Evolutionary conservation across 352 stramenopile species (phyloP).

Genomic region (Peronosclerospora sorghi): DNA sequence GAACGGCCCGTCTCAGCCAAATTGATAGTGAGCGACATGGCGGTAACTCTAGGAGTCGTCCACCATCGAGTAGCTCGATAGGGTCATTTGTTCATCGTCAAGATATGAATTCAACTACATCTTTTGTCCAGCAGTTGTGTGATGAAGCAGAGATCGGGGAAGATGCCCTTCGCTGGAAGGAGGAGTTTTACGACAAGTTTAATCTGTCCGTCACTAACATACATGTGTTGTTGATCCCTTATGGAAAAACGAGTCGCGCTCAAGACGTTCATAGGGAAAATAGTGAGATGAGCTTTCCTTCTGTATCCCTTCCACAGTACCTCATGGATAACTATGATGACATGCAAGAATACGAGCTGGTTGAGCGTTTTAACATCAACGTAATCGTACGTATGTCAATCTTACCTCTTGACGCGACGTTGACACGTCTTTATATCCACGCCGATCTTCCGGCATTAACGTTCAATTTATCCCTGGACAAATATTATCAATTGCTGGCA

Average conservation of each 20-base stretch:
- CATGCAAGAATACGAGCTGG: slow-evolving; percentile 60
- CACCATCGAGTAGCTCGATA: slow-evolving; percentile 17
- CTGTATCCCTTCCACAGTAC: slow-evolving; percentile 33
- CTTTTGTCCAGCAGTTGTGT: slow-evolving; percentile 78
- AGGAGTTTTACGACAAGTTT: slow-evolving; percentile 88
- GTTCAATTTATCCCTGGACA: slow-evolving; percentile 78
- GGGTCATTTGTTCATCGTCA: slow-evolving; percentile 9
- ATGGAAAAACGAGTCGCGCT: slow-evolving; percentile 33
- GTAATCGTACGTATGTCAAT: slow-evolving; percentile 77
- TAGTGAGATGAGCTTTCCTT: slow-evolving; percentile 20
- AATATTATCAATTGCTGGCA: slow-evolving; percentile 63
- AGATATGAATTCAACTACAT: slow-evolving; percentile 38
- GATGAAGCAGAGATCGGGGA: slow-evolving; percentile 79
- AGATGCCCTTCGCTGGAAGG: slow-evolving; percentile 80
- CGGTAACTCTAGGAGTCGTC: slow-evolving; percentile 19
- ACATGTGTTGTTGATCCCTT: slow-evolving; percentile 71
- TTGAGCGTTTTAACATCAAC: slow-evolving; percentile 84
- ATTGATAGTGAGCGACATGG: slow-evolving; percentile 46
- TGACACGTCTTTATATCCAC: slow-evolving; percentile 77
- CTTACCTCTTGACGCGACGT: slow-evolving; percentile 69
- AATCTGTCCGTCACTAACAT: slow-evolving; percentile 73
- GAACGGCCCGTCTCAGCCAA: slow-evolving; percentile 71
- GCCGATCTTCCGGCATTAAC: slow-evolving; percentile 72
- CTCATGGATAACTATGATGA: slow-evolving; percentile 30
- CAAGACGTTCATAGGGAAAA: slow-evolving; percentile 12